Evolutionary conservation across 176 grass and related monocot species (phyloP).

Genomic region (Elymus sibiricus): DNA sequence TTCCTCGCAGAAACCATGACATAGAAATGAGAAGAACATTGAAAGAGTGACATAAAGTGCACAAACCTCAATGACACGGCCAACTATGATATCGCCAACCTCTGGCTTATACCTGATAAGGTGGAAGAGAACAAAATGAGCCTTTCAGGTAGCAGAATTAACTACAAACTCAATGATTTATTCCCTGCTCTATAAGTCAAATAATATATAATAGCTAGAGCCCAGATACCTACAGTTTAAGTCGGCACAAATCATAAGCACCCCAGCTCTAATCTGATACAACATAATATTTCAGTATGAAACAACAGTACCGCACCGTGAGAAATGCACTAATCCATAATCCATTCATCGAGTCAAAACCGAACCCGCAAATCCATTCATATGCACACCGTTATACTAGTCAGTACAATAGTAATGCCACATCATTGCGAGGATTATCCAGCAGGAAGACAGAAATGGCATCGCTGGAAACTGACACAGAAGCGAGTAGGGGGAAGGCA

Average conservation of each 20-base stretch:
- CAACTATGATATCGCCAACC: slow-evolving; percentile 98
- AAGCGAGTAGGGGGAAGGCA: background rate
- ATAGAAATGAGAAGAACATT: background rate
- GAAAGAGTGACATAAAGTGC: background rate
- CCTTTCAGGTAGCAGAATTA: background rate
- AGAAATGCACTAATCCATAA: background rate
- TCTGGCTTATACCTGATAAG: slow-evolving; percentile 85
- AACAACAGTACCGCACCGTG: background rate
- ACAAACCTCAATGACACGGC: slow-evolving; percentile 86
- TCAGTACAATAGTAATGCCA: background rate
- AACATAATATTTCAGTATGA: background rate
- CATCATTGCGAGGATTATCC: background rate
- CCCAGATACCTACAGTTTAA: background rate
- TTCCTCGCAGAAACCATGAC: background rate
- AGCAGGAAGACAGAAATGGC: background rate
- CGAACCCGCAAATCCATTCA: background rate
- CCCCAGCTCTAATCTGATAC: background rate
- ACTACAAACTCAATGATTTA: background rate
- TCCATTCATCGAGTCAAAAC: background rate
- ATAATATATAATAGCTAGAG: background rate
- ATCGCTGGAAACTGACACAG: background rate
- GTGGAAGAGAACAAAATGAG: background rate
- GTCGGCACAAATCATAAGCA: background rate
- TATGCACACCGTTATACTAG: background rate
- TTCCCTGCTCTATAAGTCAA: background rate